These are phyloP conservation scores for Termitomyces sp. DNA, from an alignment of 768 basidiomycete species.

Conservation along the genomic window DNA sequence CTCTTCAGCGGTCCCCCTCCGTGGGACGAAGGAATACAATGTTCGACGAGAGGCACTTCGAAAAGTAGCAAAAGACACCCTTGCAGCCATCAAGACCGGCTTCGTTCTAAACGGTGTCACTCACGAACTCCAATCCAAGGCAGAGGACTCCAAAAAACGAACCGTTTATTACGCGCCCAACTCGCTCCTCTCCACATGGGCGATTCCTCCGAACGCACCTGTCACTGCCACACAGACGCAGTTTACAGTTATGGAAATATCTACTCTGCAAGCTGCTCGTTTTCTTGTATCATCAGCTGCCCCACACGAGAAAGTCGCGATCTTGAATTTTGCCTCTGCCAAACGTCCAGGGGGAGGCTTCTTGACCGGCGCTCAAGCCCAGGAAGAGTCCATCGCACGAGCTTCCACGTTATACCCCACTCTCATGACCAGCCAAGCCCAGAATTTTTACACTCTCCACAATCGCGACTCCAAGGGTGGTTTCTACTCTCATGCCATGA, in stretches of 20 bases:
- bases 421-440: slow-evolving; percentile 47
- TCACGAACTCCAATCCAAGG: slow-evolving; percentile 21
- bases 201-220: slow-evolving; percentile 37
- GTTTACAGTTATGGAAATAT: slow-evolving; percentile 51
- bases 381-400: slow-evolving; percentile 78
- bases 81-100: slow-evolving; percentile 35
- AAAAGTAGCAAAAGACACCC: slow-evolving; percentile 46
- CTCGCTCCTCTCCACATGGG: slow-evolving; percentile 43
- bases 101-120: slow-evolving; percentile 23
- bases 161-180: slow-evolving; percentile 53
- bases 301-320: slow-evolving; percentile 36
- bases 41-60: slow-evolving; percentile 23
- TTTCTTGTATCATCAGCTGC: slow-evolving; percentile 21
- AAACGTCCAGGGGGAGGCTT: slow-evolving; percentile 76
- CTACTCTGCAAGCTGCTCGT: slow-evolving; percentile 60
- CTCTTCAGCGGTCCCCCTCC: background rate
- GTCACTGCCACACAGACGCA: slow-evolving; percentile 15
- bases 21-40: slow-evolving; percentile 15
- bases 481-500: slow-evolving; percentile 75
- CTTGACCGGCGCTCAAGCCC: slow-evolving; percentile 64
- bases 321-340: slow-evolving; percentile 76
- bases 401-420: slow-evolving; percentile 65
- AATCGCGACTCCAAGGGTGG: slow-evolving; percentile 39
- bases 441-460: slow-evolving; percentile 62
- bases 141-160: slow-evolving; percentile 26